phyloP scores from a whole-genome alignment of 805 yeast genomes.

The Blastobotrys americana region DNA sequence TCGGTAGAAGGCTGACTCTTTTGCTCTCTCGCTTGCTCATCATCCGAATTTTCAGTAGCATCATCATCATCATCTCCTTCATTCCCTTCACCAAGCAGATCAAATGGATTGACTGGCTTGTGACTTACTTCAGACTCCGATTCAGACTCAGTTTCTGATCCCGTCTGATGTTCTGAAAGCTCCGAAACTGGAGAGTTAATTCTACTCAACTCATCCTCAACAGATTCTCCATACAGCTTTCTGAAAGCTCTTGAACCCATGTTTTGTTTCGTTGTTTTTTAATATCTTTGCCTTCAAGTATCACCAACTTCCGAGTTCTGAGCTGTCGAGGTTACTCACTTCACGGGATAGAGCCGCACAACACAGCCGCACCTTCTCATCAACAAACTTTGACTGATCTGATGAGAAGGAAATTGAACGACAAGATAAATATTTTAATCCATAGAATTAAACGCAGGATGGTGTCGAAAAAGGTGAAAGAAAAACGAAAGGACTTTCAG shows the following conservation, averaged over 20 bases:
- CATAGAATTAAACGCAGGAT: slow-evolving; percentile 6
- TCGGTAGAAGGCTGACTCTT: slow-evolving; percentile 4
- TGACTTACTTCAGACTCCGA: slow-evolving; percentile 1
- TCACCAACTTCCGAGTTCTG: no score
- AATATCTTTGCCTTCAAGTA: no score
- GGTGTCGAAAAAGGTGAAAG: slow-evolving; percentile 44
- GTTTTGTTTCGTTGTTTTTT: no score
- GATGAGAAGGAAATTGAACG: not conserved
- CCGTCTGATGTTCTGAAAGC: not conserved
- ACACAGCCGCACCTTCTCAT: no score
- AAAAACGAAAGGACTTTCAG: slow-evolving; percentile 66
- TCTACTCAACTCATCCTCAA: slow-evolving; percentile 2
- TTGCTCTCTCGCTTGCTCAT: slow-evolving; percentile 9
- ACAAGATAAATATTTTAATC: not conserved
- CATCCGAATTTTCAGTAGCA: slow-evolving; percentile 18
- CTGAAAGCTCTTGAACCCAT: slow-evolving; percentile 35
- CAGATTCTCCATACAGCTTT: slow-evolving; percentile 26
- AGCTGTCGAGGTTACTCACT: no score
- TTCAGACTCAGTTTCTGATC: not conserved
- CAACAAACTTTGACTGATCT: no score
- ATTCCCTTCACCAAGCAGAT: not conserved
- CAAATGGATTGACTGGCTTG: slow-evolving; percentile 1
- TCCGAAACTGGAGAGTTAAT: no score
- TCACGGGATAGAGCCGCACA: no score
- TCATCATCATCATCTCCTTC: slow-evolving; percentile 8